Percentiles rank a stretch among this genome's conserved stretches.
Conservation (phyloP, 2,329 filamentous ascomycete genomes). For the Fusarium sp. region DNA sequence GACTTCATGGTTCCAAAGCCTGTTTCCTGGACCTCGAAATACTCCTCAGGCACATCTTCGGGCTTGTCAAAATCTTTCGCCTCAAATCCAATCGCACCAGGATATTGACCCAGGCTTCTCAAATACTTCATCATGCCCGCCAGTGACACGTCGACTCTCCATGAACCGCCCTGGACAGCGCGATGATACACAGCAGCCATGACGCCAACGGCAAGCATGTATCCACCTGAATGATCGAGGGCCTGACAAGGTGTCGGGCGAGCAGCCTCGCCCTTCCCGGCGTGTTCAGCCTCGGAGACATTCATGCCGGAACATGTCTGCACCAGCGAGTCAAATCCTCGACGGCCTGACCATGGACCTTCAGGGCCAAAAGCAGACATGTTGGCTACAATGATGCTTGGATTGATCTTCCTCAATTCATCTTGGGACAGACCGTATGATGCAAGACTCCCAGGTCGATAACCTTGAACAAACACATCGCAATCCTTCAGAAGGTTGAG, state of each 20-base stretch:
- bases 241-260: conserved; percentile 64
- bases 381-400: conserved; percentile 61
- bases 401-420: conserved; percentile 54
- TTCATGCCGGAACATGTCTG: conserved; percentile 69
- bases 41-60: conserved; percentile 48
- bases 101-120: conserved; percentile 64
- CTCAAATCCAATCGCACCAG: conserved; percentile 58
- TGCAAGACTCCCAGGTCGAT: conserved; percentile 67
- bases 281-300: conserved; percentile 63
- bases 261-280: conserved; percentile 53
- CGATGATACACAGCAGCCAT: conserved; percentile 62
- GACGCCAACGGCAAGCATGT: conserved; percentile 65
- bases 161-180: conserved; percentile 58
- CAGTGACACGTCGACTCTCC: conserved; percentile 66
- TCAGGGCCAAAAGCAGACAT: conserved; percentile 64
- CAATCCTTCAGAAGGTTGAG: conserved; percentile 67
- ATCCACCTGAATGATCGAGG: conserved; percentile 67
- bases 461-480: conserved; percentile 74
- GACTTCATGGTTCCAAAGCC: conserved; percentile 60
- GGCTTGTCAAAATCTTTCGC: conserved; percentile 46
- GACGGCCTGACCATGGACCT: conserved; percentile 55
- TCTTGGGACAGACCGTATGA: conserved; percentile 53
- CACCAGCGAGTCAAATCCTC: conserved; percentile 65
- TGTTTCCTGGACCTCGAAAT: conserved; percentile 58
- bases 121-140: conserved; percentile 68